Conservation (phyloP, 2,329 filamentous ascomycete species). For the Talaromyces marneffei region DNA sequence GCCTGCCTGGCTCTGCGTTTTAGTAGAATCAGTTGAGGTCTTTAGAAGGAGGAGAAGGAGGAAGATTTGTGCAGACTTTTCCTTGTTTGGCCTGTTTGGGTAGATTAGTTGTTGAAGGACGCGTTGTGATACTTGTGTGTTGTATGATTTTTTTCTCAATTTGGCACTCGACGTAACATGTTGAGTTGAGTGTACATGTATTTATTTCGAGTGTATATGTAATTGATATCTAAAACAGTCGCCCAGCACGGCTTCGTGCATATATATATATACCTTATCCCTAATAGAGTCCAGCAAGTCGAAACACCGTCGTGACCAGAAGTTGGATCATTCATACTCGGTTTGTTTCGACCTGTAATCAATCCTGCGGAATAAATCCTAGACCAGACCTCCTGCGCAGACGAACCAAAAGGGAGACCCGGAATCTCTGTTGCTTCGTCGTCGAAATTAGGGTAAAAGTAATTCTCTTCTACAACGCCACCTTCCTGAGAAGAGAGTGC, state of each 20-base stretch:
- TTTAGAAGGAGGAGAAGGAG: no score
- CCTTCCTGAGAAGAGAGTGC: background rate
- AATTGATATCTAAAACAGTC: no score
- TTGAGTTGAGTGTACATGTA: background rate
- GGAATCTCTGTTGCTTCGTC: background rate
- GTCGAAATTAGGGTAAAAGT: background rate
- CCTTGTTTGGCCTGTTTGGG: background rate
- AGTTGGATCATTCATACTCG: background rate
- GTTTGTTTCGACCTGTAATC: no score
- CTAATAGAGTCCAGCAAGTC: no score
- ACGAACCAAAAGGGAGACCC: background rate
- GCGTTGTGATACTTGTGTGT: background rate
- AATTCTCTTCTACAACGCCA: background rate
- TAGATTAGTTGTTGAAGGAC: background rate
- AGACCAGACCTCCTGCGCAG: background rate
- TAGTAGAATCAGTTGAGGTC: no score
- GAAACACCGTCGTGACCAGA: no score
- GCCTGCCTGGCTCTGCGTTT: no score
- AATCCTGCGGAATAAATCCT: background rate
- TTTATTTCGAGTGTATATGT: background rate
- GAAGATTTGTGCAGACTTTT: background rate
- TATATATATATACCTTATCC: no score
- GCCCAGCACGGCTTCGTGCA: no score
- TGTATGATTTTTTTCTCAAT: background rate
- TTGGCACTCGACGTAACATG: background rate